Evolutionary conservation across 352 stramenopile species (phyloP).

Genomic region (Pythium guiyangense): DNA sequence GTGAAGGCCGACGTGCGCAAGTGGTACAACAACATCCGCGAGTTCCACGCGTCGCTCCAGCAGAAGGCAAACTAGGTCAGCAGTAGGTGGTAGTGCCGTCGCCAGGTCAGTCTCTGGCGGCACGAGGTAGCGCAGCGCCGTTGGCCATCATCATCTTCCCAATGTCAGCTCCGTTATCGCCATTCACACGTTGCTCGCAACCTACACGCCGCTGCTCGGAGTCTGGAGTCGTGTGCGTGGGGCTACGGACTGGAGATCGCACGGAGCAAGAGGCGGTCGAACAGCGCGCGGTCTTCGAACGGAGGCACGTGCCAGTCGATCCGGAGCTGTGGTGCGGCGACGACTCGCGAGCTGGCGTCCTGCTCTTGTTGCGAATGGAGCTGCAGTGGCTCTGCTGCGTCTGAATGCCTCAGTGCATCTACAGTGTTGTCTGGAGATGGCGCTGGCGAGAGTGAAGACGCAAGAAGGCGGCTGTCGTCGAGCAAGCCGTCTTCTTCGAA

Average conservation of each 20-base stretch:
- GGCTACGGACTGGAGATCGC: slow-evolving; percentile 13
- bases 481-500: slow-evolving; percentile 56
- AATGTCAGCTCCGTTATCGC: slow-evolving; percentile 18
- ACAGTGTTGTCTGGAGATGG: background rate
- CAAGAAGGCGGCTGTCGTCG: background rate
- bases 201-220: background rate
- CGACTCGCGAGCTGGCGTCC: background rate
- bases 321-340: background rate
- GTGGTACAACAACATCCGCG: slow-evolving; percentile 52
- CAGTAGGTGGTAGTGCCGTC: no score
- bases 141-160: background rate
- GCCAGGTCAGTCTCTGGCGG: background rate
- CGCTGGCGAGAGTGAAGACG: background rate
- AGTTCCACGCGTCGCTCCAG: slow-evolving; percentile 47
- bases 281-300: slow-evolving; percentile 13
- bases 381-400: no score
- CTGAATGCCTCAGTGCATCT: no score
- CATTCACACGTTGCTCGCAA: slow-evolving; percentile 5
- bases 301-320: slow-evolving; percentile 22
- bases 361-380: background rate
- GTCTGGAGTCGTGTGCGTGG: no score
- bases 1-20: slow-evolving; percentile 59
- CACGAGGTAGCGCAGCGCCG: no score
- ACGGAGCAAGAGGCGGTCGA: slow-evolving; percentile 17
- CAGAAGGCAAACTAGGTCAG: slow-evolving; percentile 29